These are phyloP conservation scores for Acacia pycnantha DNA, from an alignment of 331 rosid genomes.

Conservation along the genomic window DNA sequence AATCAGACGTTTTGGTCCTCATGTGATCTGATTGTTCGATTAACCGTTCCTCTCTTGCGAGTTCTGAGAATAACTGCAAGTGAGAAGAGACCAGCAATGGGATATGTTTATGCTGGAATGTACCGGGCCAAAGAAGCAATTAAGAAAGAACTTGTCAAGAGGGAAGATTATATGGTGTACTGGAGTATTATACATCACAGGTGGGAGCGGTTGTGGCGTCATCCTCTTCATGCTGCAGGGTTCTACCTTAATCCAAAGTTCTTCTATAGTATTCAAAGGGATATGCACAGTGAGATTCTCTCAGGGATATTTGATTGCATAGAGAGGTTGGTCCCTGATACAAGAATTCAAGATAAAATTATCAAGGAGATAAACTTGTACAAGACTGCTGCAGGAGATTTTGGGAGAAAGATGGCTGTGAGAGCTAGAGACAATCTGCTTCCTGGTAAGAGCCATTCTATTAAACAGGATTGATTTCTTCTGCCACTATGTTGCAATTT, in stretches of 20 bases:
- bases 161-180: conserved; percentile 75
- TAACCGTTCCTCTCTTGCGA: conserved; percentile 74
- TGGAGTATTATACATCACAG: conserved; percentile 88
- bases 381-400: conserved; percentile 77
- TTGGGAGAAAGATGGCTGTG: conserved; percentile 87
- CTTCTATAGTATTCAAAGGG: conserved; percentile 81
- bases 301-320: conserved; percentile 87
- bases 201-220: conserved; percentile 74
- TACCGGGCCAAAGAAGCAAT: conserved; percentile 80
- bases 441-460: conserved; percentile 67
- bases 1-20: conserved; percentile 87
- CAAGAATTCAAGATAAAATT: conserved; percentile 80
- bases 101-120: conserved; percentile 79
- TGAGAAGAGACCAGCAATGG: conserved; percentile 86
- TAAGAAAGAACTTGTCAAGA: conserved; percentile 66
- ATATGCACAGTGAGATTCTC: conserved; percentile 53
- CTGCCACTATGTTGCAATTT: conserved; percentile 15
- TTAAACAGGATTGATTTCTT: conserved; percentile 25
- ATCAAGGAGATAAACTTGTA: conserved; percentile 75
- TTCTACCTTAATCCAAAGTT: conserved; percentile 85
- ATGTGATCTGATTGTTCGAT: conserved; percentile 55
- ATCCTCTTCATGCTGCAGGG: conserved; percentile 88
- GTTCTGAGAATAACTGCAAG: conserved; percentile 60
- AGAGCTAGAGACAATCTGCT: conserved; percentile 82
- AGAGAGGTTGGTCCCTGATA: conserved; percentile 85